Evolutionary conservation across 2,329 filamentous ascomycete species (phyloP), one percentile per base, ranked within the genome.

Genomic region (Scopulariopsis brevicaulis): DNA sequence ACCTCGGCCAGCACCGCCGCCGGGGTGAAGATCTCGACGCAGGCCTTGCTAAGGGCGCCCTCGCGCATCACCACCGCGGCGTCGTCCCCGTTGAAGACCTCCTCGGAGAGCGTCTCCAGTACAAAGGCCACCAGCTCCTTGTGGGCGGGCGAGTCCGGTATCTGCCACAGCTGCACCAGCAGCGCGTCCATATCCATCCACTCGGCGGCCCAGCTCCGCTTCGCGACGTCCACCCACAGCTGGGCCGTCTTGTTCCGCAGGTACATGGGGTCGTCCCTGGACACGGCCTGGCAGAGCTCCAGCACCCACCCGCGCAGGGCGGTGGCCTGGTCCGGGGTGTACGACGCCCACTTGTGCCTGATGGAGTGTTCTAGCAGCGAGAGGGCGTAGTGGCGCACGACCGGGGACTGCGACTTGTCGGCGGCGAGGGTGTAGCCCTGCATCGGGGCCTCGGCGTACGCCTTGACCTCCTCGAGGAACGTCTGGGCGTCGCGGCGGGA

Each of bases 121-220:
- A 97, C 83, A 60, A 87, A 87, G 37, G 99, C 79, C 35, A 96
- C 92, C 58, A 97, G 82, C 68, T 94, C 88, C 71, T 95, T 94
- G 69, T 86, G 82, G 8, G 81, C 80, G 35, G 79, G 72, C 28
- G 81, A 81, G 62, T 83, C 80, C 20, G 78, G 77, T 18, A 79
- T 70, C 69, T 91, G 86, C 94, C 94, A 99, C 22, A 97, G 78
- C 65, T 84, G 81, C 52, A 92, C 82, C 58, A 99, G 79, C 67
- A 89, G 79, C 62, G 84, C 75, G 69, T 99, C 95, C 93, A 99
- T 96, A 67, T 95, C 85, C 76, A 88, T 85, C 94, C 95, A 99
- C 61, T 94, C 88, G 35, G 83, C 79, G n/a, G 81, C 90, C 94
- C 94, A 99, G 68, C 84, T 89, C 65, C 93, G 83, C 75, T 97